Conservation (phyloP, 1,139 yeast species). For the Magnusiomyces magnusii region DNA sequence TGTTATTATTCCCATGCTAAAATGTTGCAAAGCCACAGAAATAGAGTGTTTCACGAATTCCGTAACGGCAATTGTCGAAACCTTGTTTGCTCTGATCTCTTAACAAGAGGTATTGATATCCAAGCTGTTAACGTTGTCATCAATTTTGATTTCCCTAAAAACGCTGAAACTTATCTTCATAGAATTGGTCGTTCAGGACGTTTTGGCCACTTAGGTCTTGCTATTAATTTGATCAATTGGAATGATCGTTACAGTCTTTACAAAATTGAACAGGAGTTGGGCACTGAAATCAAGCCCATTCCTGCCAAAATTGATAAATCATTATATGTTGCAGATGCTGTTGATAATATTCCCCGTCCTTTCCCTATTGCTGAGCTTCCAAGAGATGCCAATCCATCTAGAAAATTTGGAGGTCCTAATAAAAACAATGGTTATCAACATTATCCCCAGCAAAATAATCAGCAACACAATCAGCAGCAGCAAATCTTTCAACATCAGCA, state of each 20-base stretch:
- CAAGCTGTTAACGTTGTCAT: conserved; percentile 98
- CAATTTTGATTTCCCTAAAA: conserved; percentile 97
- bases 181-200: conserved; percentile 99
- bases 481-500: conserved; percentile 18
- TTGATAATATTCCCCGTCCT: conserved; percentile 74
- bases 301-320: conserved; percentile 85
- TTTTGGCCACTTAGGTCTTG: conserved; percentile 97
- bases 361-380: conserved; percentile 68
- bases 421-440: conserved; percentile 19
- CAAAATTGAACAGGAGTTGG: conserved; percentile 94
- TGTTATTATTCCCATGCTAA: conserved; percentile 96
- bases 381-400: conserved; percentile 26
- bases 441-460: conserved; percentile 18
- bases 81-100: conserved; percentile 89
- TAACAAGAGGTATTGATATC: conserved; percentile 98
- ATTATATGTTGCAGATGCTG: conserved; percentile 80
- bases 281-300: conserved; percentile 95
- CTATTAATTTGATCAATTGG: conserved; percentile 95
- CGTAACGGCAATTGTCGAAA: conserved; percentile 98
- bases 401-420: conserved; percentile 17
- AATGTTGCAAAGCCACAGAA: conserved; percentile 97
- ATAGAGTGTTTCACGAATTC: conserved; percentile 96
- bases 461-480: conserved; percentile 22
- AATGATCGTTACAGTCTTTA: conserved; percentile 89
- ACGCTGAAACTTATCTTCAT: conserved; percentile 94